phyloP scores from a whole-genome alignment of 2,329 filamentous ascomycete species.

The Calonectria multiphialidica region DNA sequence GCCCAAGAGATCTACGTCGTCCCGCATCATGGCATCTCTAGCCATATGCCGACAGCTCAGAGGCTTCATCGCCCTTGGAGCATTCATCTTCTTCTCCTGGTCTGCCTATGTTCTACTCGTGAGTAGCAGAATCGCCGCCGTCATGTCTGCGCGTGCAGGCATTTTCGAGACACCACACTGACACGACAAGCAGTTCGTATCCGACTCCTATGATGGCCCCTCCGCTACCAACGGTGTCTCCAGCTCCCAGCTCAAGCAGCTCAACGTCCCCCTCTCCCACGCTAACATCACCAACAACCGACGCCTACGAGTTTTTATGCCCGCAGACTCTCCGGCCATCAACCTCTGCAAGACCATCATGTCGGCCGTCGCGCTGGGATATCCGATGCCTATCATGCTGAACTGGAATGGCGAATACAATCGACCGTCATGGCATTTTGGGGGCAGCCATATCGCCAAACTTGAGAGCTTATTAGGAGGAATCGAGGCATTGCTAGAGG shows the following conservation, averaged over 20 bases:
- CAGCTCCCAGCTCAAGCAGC: conserved; percentile 15
- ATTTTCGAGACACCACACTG: not conserved
- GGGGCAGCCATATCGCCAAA: conserved; percentile 54
- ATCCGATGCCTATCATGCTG: conserved; percentile 51
- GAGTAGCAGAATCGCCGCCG: not conserved
- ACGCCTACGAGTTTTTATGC: conserved; percentile 53
- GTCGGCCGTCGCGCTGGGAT: conserved; percentile 53
- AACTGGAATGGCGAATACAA: conserved; percentile 55
- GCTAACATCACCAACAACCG: conserved; percentile 29
- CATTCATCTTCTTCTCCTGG: conserved; percentile 27
- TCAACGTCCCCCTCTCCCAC: conserved; percentile 21
- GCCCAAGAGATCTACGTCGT: not conserved
- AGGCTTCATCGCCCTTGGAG: not conserved
- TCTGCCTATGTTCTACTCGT: not conserved
- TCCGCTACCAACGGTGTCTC: conserved; percentile 16
- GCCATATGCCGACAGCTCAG: conserved; percentile 11
- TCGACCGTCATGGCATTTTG: conserved; percentile 51
- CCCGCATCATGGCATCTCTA: conserved; percentile 2
- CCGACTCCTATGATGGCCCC: not conserved
- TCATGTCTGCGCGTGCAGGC: no score
- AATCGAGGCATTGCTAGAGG: conserved; percentile 45
- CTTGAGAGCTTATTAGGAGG: conserved; percentile 49
- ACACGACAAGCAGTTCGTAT: conserved; percentile 23
- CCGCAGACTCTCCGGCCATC: conserved; percentile 50
- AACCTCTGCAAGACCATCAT: conserved; percentile 55